phyloP scores from a whole-genome alignment of 768 basidiomycete species.

The Pisolithus tinctorius region DNA sequence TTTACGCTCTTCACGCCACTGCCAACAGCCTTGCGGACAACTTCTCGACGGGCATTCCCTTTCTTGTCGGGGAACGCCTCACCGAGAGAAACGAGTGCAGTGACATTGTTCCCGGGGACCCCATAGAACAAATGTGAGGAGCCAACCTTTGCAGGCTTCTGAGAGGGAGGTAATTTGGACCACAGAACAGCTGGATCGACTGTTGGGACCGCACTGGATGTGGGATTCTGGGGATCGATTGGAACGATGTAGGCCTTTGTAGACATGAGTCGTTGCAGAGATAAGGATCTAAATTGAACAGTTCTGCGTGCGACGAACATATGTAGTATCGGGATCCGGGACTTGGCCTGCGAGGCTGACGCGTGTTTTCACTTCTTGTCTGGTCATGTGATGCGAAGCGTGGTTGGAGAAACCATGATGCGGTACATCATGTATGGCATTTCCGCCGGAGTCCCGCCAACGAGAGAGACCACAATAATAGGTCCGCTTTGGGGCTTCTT shows the following conservation, averaged over 20 bases:
- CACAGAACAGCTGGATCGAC: constrained; percentile 47
- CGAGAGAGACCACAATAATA: too few species aligned
- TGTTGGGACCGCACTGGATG: constrained; percentile 24
- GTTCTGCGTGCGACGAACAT: constrained; percentile 9
- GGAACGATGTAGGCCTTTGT: constrained; percentile 53
- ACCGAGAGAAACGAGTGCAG: constrained; percentile 54
- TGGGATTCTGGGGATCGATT: constrained; percentile 40
- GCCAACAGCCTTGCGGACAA: constrained; percentile 65
- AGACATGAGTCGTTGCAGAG: constrained; percentile 38
- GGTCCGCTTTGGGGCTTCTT: too few species aligned
- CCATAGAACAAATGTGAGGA: constrained; percentile 62
- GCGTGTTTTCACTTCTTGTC: background rate
- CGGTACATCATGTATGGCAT: too few species aligned
- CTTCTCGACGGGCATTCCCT: constrained; percentile 47
- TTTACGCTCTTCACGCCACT: constrained; percentile 66
- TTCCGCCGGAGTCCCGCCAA: too few species aligned
- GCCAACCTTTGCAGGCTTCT: constrained; percentile 53
- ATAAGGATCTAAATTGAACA: constrained; percentile 16
- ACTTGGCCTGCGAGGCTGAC: background rate
- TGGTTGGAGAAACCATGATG: too few species aligned
- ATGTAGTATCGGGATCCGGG: constrained; percentile 19
- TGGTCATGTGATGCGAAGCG: background rate
- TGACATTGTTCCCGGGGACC: constrained; percentile 37
- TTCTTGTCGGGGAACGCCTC: constrained; percentile 44
- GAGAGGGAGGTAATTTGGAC: constrained; percentile 39